Evolutionary conservation across 306 rosid genomes (phyloP), one percentile per base, ranked within the genome.

Genomic region (Pterocarpus macrocarpus): DNA sequence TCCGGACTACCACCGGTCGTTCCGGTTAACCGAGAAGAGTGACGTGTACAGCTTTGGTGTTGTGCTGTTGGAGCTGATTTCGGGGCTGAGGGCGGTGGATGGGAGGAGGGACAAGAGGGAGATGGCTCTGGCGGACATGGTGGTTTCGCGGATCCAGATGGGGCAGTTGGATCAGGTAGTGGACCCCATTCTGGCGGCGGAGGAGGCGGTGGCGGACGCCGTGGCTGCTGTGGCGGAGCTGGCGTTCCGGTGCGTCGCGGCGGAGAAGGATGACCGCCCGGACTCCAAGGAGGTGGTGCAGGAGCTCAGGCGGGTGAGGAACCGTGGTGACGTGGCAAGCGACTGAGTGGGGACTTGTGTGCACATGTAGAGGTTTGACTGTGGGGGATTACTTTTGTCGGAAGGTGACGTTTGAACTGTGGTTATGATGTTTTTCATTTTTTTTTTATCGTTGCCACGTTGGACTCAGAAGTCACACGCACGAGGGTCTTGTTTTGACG

Each of bases 31-130:
- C 10, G 98, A 95, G 73, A 95, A 93, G 85, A 95, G 99, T 43
- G 99, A 95, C 82, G 97, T 93, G 82, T 95, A 95, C 75, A 95
- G 99, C 68, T 95, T 95, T 34, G 98, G 99, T 0, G 99, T 95
- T 12, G 97, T 95, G 30, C 30, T 95, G 62, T 34, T 93, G 68
- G 99, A 95, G 82, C 83, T 95, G 6, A 86, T 95, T 0, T 80
- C 98, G 0, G 98, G 99, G 56, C 17, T 88, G 72, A 91, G 76
- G 45, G 97, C 99, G 2, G 97, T 95, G 71, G 98, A 95, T 65
- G 93, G 88, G 77, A 83, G 53, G 4, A 82, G 99, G 69, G 98
- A 92, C 50, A 90, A 88, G 86, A 80, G 92, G 17, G 98, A 95
- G 47, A 81, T 95, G 88, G 89, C 97, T 1, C 73, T 95, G 35